These are phyloP conservation scores for Tilletia caries DNA, from an alignment of 1,284 basidiomycete species.

Conservation along the genomic window DNA sequence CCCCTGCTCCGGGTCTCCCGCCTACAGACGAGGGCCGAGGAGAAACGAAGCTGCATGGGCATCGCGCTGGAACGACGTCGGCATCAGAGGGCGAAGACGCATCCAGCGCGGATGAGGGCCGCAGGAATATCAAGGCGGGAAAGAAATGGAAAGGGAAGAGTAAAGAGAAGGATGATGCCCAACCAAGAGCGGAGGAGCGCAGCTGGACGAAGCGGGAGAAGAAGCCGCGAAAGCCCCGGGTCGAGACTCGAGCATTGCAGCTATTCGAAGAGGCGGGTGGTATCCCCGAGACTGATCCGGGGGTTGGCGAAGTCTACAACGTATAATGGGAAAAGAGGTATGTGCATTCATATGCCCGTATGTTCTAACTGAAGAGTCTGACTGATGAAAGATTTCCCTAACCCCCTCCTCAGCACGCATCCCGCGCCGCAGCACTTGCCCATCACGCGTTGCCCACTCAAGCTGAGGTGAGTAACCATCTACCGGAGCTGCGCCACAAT, in stretches of 20 bases:
- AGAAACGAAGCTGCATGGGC: neutral
- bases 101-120: conserved; percentile 46
- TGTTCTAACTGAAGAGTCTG: too few relatives aligned
- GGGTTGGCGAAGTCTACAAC: conserved; percentile 41
- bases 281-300: conserved; percentile 6
- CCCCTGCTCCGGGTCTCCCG: neutral
- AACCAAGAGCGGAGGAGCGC: neutral
- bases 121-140: conserved; percentile 32
- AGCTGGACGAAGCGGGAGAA: conserved; percentile 37
- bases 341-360: too few relatives aligned
- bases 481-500: conserved; percentile 95
- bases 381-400: neutral
- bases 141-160: conserved; percentile 12
- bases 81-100: conserved; percentile 27
- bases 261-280: conserved; percentile 43
- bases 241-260: conserved; percentile 50
- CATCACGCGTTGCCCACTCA: conserved; percentile 59
- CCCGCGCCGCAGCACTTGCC: conserved; percentile 15
- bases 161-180: neutral
- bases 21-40: conserved; percentile 39
- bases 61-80: conserved; percentile 12
- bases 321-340: conserved; percentile 36
- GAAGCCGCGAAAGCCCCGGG: conserved; percentile 37
- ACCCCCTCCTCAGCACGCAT: conserved; percentile 29
- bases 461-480: conserved; percentile 69